These are phyloP conservation scores for Mycena amicta DNA, from an alignment of 768 basidiomycete species.

Conservation along the genomic window DNA sequence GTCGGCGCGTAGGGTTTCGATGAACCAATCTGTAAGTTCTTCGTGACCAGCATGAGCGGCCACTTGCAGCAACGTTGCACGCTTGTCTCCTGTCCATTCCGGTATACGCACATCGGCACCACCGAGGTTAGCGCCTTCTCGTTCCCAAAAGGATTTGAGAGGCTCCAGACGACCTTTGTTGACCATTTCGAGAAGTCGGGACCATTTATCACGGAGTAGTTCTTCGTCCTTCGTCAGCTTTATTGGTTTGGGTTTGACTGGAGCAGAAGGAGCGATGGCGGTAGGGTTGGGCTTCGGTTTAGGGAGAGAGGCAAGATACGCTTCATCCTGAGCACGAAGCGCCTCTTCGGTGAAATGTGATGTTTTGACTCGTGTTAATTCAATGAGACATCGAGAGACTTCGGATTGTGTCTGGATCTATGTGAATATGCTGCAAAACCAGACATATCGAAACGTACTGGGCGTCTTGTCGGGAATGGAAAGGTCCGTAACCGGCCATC, in stretches of 20 bases:
- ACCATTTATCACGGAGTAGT: slow-evolving; percentile 75
- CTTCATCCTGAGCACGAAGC: slow-evolving; percentile 84
- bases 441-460: slow-evolving; percentile 54
- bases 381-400: slow-evolving; percentile 80
- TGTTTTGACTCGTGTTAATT: slow-evolving; percentile 82
- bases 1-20: slow-evolving; percentile 77
- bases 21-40: slow-evolving; percentile 71
- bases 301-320: slow-evolving; percentile 85
- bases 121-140: slow-evolving; percentile 61
- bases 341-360: slow-evolving; percentile 86
- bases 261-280: slow-evolving; percentile 35
- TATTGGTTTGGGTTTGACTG: slow-evolving; percentile 51
- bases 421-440: background rate
- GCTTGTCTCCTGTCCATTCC: slow-evolving; percentile 65
- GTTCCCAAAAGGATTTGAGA: slow-evolving; percentile 78
- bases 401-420: slow-evolving; percentile 81
- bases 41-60: slow-evolving; percentile 76
- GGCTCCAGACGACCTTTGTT: slow-evolving; percentile 84
- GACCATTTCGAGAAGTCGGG: slow-evolving; percentile 86
- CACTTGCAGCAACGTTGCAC: slow-evolving; percentile 74
- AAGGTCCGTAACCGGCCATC: slow-evolving; percentile 87
- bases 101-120: slow-evolving; percentile 67
- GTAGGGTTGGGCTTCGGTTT: slow-evolving; percentile 65
- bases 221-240: slow-evolving; percentile 85
- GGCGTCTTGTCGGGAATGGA: slow-evolving; percentile 94